Evolutionary conservation across 2,329 filamentous ascomycete species (phyloP).

Genomic region (Penicillium hordei): DNA sequence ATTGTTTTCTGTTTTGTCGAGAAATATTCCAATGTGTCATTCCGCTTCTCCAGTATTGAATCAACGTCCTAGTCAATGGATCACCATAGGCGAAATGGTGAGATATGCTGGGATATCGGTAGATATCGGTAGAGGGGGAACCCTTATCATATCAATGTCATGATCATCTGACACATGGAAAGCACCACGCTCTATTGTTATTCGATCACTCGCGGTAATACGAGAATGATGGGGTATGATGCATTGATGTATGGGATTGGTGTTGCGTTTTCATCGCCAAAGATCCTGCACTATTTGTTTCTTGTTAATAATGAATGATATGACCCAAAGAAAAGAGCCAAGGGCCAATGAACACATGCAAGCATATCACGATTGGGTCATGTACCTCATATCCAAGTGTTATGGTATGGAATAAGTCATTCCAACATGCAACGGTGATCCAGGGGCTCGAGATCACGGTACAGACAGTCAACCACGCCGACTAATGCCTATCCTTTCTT

Average conservation of each 20-base stretch:
- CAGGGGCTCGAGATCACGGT: background rate
- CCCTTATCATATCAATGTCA: background rate
- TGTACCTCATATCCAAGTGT: background rate
- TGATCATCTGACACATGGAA: background rate
- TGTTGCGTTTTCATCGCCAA: background rate
- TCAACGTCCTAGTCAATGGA: background rate
- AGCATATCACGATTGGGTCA: background rate
- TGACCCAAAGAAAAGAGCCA: background rate
- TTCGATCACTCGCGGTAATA: background rate
- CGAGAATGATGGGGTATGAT: background rate
- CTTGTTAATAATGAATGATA: background rate
- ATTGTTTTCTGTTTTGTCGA: background rate
- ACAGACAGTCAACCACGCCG: slow-evolving; percentile 24
- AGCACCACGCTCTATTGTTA: background rate
- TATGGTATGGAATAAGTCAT: background rate
- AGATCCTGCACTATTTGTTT: background rate
- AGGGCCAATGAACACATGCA: background rate
- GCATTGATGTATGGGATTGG: background rate
- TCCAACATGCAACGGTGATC: background rate
- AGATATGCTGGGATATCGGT: background rate
- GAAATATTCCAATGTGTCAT: background rate
- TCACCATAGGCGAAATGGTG: background rate
- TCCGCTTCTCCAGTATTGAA: background rate
- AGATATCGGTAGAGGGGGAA: background rate
- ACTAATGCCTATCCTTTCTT: slow-evolving; percentile 47